Percentiles rank a stretch among this genome's conserved stretches.
Evolutionary conservation across 176 grass and related monocot species (phyloP).

Genomic region (Alloteropsis semialata): DNA sequence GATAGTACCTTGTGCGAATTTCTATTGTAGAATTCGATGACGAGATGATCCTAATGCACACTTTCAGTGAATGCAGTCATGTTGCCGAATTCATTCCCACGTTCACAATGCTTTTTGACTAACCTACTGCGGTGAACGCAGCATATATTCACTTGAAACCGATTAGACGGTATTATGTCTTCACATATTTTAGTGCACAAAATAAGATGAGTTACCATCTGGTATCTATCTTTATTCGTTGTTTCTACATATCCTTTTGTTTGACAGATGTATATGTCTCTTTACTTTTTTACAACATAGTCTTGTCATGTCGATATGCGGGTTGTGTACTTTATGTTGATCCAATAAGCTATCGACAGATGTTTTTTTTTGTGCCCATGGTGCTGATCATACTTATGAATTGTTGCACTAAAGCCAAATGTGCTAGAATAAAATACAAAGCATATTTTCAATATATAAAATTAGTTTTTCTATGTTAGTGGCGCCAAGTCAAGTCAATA

Average conservation of each 20-base stretch:
- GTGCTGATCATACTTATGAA: not conserved
- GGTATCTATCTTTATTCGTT: too few relatives aligned
- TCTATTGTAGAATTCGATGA: not conserved
- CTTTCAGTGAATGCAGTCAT: not conserved
- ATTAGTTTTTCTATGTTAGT: too few relatives aligned
- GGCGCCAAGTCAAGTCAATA: too few relatives aligned
- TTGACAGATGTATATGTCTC: not conserved
- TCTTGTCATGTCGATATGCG: too few relatives aligned
- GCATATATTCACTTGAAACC: not conserved
- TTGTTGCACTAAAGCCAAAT: not conserved
- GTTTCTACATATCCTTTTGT: too few relatives aligned
- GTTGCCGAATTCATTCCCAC: not conserved
- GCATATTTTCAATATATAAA: too few relatives aligned
- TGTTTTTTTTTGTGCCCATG: not conserved
- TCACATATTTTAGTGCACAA: not conserved
- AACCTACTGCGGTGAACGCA: fast-evolving
- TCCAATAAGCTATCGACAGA: not conserved
- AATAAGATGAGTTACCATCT: not conserved
- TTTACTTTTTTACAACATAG: not conserved
- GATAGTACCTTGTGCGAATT: too few relatives aligned
- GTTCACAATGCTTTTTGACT: too few relatives aligned
- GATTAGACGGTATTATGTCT: not conserved
- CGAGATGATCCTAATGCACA: too few relatives aligned
- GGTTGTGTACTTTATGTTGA: not conserved
- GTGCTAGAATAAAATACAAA: not conserved